These are phyloP conservation scores for Lipomyces lipofer DNA, from an alignment of 805 yeast species.

Conservation along the genomic window DNA sequence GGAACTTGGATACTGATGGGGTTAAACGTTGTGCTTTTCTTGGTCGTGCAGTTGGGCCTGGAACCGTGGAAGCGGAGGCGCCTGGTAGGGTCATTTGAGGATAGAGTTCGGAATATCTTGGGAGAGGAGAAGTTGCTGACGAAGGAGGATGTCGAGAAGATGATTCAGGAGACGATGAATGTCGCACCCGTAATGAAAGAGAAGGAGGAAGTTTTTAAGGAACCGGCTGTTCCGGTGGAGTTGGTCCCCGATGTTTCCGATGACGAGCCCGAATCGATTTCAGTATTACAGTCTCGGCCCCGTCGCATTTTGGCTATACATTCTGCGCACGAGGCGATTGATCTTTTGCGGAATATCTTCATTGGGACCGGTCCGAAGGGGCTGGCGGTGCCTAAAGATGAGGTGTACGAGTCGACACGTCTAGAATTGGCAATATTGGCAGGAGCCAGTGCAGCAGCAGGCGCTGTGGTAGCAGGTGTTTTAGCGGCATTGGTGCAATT, in stretches of 20 bases:
- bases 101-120: slow-evolving; percentile 62
- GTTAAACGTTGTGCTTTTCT: slow-evolving; percentile 71
- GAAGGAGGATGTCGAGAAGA: neutral
- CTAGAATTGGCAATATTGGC: slow-evolving; percentile 17
- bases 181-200: neutral
- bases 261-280: neutral
- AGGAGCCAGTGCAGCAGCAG: slow-evolving; percentile 15
- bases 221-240: neutral
- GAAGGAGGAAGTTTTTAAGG: neutral
- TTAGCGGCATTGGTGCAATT: too few species aligned
- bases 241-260: neutral
- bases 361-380: slow-evolving; percentile 5
- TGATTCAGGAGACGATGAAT: neutral
- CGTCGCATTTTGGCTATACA: neutral
- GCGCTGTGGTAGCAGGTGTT: too few species aligned
- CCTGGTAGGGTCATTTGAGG: slow-evolving; percentile 80
- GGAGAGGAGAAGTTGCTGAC: slow-evolving; percentile 36
- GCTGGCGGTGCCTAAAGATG: neutral
- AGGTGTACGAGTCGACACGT: slow-evolving; percentile 18
- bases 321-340: neutral
- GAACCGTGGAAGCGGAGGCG: slow-evolving; percentile 94
- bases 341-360: slow-evolving; percentile 1
- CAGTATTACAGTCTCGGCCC: neutral
- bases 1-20: slow-evolving; percentile 93
- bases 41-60: slow-evolving; percentile 78